Percentiles rank a stretch among this genome's conserved stretches.
These are phyloP conservation scores for Pachyrhizus erosus DNA, from an alignment of 306 rosid species.

Conservation along the genomic window DNA sequence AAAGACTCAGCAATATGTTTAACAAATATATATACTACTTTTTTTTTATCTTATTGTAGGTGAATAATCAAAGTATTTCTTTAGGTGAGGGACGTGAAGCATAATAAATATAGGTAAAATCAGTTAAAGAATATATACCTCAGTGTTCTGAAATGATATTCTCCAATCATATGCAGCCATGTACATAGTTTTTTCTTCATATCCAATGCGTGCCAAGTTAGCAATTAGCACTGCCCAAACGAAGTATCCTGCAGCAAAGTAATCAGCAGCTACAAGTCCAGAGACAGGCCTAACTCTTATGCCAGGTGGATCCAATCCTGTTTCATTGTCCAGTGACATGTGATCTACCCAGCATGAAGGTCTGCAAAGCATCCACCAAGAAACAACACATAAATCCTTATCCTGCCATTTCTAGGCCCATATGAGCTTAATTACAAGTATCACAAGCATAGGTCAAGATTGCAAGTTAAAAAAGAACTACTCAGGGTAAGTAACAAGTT, in stretches of 20 bases:
- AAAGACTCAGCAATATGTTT: constrained; percentile 1
- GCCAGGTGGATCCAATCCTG: constrained; percentile 83
- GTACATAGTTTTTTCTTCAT: constrained; percentile 85
- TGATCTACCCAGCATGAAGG: constrained; percentile 91
- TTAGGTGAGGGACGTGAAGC: not conserved
- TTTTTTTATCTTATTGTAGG: not conserved
- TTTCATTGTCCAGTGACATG: constrained; percentile 88
- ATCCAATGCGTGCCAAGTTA: constrained; percentile 84
- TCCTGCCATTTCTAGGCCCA: not conserved
- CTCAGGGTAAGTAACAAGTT: not conserved
- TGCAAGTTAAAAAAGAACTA: constrained; percentile 33
- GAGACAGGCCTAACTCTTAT: constrained; percentile 81
- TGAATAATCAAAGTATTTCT: constrained; percentile 35
- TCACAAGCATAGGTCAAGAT: constrained; percentile 1
- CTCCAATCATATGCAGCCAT: constrained; percentile 98
- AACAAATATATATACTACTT: not conserved
- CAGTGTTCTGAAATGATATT: constrained; percentile 84
- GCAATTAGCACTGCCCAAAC: constrained; percentile 94
- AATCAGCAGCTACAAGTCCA: constrained; percentile 94
- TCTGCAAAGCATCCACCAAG: constrained; percentile 52
- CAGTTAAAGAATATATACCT: constrained; percentile 65
- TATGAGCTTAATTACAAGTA: not conserved
- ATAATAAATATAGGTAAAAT: not conserved
- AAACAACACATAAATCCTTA: constrained; percentile 20
- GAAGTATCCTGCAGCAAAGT: constrained; percentile 86